These are phyloP conservation scores for Pisolithus albus DNA, from an alignment of 768 basidiomycete species.

Conservation along the genomic window DNA sequence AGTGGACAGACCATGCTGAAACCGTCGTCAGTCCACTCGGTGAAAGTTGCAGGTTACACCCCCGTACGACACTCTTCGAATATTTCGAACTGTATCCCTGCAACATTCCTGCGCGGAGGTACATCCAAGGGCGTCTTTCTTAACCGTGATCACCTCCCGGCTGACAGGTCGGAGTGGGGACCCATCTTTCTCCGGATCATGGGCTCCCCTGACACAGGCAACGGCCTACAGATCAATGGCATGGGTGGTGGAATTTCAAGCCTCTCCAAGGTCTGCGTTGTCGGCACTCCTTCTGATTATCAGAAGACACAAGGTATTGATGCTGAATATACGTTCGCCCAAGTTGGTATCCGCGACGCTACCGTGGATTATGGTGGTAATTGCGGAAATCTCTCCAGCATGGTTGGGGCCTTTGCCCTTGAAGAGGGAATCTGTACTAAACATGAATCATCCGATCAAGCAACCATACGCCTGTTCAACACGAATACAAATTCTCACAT, in stretches of 20 bases:
- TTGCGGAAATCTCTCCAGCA: slow-evolving; percentile 68
- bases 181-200: slow-evolving; percentile 64
- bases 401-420: slow-evolving; percentile 67
- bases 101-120: slow-evolving; percentile 58
- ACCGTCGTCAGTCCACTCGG: too few relatives aligned
- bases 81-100: slow-evolving; percentile 6
- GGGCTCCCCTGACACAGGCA: slow-evolving; percentile 71
- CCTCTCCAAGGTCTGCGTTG: slow-evolving; percentile 67
- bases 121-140: slow-evolving; percentile 76
- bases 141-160: slow-evolving; percentile 41
- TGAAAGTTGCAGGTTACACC: neutral
- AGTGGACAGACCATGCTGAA: too few relatives aligned
- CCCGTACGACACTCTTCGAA: neutral
- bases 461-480: slow-evolving; percentile 58
- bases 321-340: slow-evolving; percentile 67
- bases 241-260: slow-evolving; percentile 78
- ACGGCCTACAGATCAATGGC: slow-evolving; percentile 68
- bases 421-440: slow-evolving; percentile 52
- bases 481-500: slow-evolving; percentile 67
- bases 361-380: slow-evolving; percentile 65
- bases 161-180: slow-evolving; percentile 44
- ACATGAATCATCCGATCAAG: slow-evolving; percentile 5
- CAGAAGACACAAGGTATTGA: slow-evolving; percentile 43
- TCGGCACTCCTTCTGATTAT: slow-evolving; percentile 41
- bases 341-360: slow-evolving; percentile 53